A percentile compares a stretch with the other conserved stretches of the same genome.
phyloP scores from a whole-genome alignment of 257 asterid species.

The Solanum phureja region DNA sequence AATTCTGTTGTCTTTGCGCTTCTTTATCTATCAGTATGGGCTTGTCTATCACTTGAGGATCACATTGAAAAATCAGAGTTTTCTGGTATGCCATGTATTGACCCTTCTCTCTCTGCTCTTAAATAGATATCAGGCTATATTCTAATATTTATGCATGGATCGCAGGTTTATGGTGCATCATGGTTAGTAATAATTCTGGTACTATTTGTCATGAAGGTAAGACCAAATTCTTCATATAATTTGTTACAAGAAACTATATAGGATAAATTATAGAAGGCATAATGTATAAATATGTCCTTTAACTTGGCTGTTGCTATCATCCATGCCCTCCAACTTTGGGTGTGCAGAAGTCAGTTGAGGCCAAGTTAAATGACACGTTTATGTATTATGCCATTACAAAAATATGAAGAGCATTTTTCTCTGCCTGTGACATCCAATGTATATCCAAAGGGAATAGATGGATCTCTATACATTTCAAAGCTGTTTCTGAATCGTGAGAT shows the following conservation, averaged over 20 bases:
- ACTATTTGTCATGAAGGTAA: constrained; percentile 94
- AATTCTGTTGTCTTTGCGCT: constrained; percentile 63
- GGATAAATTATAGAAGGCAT: background rate
- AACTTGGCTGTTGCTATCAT: background rate
- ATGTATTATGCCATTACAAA: background rate
- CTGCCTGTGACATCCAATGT: background rate
- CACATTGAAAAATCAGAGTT: constrained; percentile 38
- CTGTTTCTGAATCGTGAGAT: background rate
- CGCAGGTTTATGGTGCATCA: constrained; percentile 85
- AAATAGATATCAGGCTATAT: background rate
- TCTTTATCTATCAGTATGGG: constrained; percentile 92
- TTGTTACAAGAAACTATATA: background rate
- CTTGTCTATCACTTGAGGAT: constrained; percentile 85
- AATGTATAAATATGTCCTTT: background rate
- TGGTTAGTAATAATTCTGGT: constrained; percentile 85
- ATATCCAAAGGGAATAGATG: background rate
- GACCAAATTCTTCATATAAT: background rate
- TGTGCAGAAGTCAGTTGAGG: background rate
- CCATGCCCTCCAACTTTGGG: background rate
- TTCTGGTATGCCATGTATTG: constrained; percentile 49
- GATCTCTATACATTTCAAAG: background rate
- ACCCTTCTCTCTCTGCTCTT: background rate
- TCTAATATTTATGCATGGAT: constrained; percentile 6
- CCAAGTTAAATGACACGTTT: background rate
- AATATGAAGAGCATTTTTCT: background rate